A percentile compares a stretch with the other conserved stretches of the same genome.
Evolutionary conservation across 257 asterid genomes (phyloP).

Genomic region (Galeopsis tetrahit): DNA sequence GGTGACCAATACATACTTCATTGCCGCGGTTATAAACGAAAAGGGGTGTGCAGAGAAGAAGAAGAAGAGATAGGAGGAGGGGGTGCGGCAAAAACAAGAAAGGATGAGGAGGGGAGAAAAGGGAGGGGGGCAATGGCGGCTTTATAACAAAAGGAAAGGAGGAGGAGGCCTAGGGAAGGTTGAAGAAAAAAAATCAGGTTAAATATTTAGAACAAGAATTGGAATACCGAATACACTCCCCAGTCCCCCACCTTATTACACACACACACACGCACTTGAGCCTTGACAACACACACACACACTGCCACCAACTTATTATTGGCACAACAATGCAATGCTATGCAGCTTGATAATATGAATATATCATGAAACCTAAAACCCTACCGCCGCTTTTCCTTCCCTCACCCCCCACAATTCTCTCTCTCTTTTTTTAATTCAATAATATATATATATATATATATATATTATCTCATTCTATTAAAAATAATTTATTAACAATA

Average conservation of each 20-base stretch:
- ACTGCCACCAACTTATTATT: slow-evolving; percentile 10
- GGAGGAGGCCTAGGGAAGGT: slow-evolving; percentile 28
- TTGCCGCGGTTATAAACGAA: slow-evolving; percentile 28
- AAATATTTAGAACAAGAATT: slow-evolving; percentile 14
- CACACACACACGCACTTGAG: background rate
- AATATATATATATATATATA: no score
- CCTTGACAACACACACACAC: background rate
- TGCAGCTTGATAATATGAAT: background rate
- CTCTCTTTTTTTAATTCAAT: no score
- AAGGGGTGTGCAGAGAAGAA: background rate
- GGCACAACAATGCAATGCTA: slow-evolving; percentile 25
- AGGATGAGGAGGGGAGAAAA: background rate
- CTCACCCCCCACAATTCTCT: no score
- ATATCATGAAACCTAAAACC: background rate
- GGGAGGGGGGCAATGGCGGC: slow-evolving; percentile 66
- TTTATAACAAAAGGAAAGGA: slow-evolving; percentile 38
- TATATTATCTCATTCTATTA: no score
- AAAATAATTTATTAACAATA: no score
- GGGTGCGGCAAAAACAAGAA: slow-evolving; percentile 2
- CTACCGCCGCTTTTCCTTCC: no score
- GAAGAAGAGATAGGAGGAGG: background rate
- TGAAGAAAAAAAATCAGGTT: slow-evolving; percentile 33
- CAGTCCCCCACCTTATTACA: background rate
- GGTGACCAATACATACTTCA: slow-evolving; percentile 95
- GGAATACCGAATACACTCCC: background rate